Evolutionary conservation across 2,329 filamentous ascomycete genomes (phyloP).

Genomic region (Daldinia eschscholtzii): DNA sequence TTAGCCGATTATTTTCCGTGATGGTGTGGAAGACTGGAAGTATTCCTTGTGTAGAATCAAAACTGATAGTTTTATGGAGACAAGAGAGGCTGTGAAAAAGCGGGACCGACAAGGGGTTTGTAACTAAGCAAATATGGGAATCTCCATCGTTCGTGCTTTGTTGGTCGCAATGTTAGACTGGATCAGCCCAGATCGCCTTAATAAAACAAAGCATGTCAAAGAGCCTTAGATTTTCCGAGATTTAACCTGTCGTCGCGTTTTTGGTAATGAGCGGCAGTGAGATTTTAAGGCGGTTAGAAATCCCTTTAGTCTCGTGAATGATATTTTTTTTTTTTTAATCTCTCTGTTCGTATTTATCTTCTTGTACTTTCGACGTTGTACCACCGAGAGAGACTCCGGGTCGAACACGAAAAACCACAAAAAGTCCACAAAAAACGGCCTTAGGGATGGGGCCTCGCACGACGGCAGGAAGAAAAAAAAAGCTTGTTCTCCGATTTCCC

Average conservation of each 20-base stretch:
- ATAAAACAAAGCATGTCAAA: not conserved
- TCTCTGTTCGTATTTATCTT: slow-evolving; percentile 28
- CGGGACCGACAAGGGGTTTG: slow-evolving; percentile 4
- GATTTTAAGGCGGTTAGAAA: slow-evolving; percentile 13
- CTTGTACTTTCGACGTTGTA: not conserved
- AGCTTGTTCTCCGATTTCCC: slow-evolving; percentile 36
- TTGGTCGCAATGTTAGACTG: slow-evolving; percentile 2
- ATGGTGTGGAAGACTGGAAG: not conserved
- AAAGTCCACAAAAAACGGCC: slow-evolving; percentile 19
- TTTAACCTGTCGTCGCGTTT: not conserved
- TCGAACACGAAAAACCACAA: slow-evolving; percentile 18
- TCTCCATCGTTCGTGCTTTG: not conserved
- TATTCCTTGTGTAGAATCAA: not conserved
- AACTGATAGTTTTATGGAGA: not conserved
- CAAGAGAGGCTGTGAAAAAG: slow-evolving; percentile 5
- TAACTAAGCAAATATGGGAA: slow-evolving; percentile 5
- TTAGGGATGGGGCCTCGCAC: slow-evolving; percentile 21
- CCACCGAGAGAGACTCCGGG: slow-evolving; percentile 11
- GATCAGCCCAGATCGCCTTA: not conserved
- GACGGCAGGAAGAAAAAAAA: slow-evolving; percentile 32
- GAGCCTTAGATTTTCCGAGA: slow-evolving; percentile 1
- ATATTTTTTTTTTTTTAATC: slow-evolving; percentile 25
- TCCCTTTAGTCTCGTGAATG: slow-evolving; percentile 10
- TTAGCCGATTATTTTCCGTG: not conserved
- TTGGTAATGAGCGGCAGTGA: slow-evolving; percentile 16